Base-by-base conservation (phyloP, 441 rosid genomes). In the Syzygium malaccense region DNA sequence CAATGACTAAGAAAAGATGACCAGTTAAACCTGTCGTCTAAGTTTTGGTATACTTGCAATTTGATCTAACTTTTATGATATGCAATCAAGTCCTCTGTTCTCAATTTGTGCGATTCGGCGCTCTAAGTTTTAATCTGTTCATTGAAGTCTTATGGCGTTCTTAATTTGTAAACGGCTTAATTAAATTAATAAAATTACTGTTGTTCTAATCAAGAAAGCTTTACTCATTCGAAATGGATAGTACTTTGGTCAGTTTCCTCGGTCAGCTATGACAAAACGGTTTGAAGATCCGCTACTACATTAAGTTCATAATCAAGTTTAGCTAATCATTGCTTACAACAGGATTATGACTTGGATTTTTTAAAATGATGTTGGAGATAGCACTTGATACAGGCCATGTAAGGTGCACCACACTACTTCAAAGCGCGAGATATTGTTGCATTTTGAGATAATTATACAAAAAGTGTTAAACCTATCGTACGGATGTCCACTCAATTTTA, bases 401-500 rank as follows among this genome's bases (percentile, higher is more conserved):
- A 7, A 75, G 53, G 53, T 25, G 53, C 84, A 75, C 84, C 53
- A 26, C 53, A 13, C 30, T 41, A 17, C 30, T 75, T 75, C 13
- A 23, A 75, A 14, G 30, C 10, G 5, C 3, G 1, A 23, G 6
- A 3, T 41, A 41, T 75, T 41, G 83, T 13, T 41, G 51, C 51
- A 41, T 25, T 75, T 1, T 12, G n/a, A 41, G 83, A 75, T 75
- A 41, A 75, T 75, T 75, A 45, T 45, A 37, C 28, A 3, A 4
- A 37, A 41, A 41, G 11, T 0, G 2, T 23, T 20, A 10, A 68
- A 66, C 26, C 30, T 58, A 20, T 23, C 7, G 23, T 32, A 4
- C 1, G 1, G 7, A 23, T 23, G 5, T 17, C 14, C 0, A 23
- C 41, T 23, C 5, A 3, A 0, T 23, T 14, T 3, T 7, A 6